These are phyloP conservation scores for Lachnellula arida DNA, from an alignment of 2,329 filamentous ascomycete genomes.

Conservation along the genomic window DNA sequence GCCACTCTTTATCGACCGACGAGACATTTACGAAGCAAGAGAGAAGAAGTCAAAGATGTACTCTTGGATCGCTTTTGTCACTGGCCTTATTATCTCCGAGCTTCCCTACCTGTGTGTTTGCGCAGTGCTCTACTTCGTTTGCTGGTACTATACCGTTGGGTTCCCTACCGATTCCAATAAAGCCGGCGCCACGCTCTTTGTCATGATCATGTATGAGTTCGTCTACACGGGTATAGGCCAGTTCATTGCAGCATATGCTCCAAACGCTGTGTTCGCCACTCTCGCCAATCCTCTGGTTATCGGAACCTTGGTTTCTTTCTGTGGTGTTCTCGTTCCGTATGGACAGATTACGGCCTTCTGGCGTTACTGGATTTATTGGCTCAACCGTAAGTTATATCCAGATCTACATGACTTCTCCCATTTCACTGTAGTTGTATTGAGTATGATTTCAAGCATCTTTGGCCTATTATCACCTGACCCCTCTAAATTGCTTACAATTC, in stretches of 20 bases:
- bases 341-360: slow-evolving; percentile 59
- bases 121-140: slow-evolving; percentile 42
- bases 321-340: slow-evolving; percentile 69
- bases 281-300: slow-evolving; percentile 54
- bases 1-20: slow-evolving; percentile 52
- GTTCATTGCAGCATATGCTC: slow-evolving; percentile 58
- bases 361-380: slow-evolving; percentile 46
- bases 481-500: too few species aligned
- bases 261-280: slow-evolving; percentile 55
- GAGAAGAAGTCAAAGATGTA: slow-evolving; percentile 60
- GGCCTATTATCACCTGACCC: too few species aligned
- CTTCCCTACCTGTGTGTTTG: slow-evolving; percentile 43
- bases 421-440: too few species aligned
- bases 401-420: not conserved
- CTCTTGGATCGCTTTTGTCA: slow-evolving; percentile 54
- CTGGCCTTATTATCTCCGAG: slow-evolving; percentile 45
- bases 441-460: too few species aligned
- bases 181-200: slow-evolving; percentile 49
- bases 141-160: slow-evolving; percentile 57
- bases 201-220: slow-evolving; percentile 57
- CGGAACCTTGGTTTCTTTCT: slow-evolving; percentile 62
- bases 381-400: slow-evolving; percentile 38
- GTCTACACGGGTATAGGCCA: slow-evolving; percentile 58
- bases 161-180: slow-evolving; percentile 40
- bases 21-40: slow-evolving; percentile 53